phyloP scores from a whole-genome alignment of 2,329 filamentous ascomycete species.

The Verticillium klebahnii region DNA sequence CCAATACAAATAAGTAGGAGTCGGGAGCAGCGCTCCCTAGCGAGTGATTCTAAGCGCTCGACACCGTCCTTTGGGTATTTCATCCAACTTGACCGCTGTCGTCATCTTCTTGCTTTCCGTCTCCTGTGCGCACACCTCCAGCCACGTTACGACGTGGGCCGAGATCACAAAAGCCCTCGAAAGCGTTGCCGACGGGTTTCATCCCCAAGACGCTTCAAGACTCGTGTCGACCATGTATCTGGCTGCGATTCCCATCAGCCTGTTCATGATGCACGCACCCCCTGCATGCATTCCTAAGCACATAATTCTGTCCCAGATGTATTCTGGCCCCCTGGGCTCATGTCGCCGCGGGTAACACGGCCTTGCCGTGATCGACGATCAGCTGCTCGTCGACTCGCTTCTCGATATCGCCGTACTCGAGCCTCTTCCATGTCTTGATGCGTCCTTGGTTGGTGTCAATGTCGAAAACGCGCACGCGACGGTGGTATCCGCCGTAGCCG shows the following conservation, averaged over 20 bases:
- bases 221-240: not conserved
- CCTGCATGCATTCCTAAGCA: not conserved
- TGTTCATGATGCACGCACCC: not conserved
- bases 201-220: not conserved
- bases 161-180: not conserved
- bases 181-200: not conserved
- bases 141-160: not conserved
- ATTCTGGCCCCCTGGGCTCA: conserved; percentile 9
- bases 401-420: conserved; percentile 61
- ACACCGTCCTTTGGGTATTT: not conserved
- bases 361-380: conserved; percentile 58
- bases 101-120: not conserved
- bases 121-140: not conserved
- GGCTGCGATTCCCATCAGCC: not conserved
- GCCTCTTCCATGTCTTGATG: conserved; percentile 87
- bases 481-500: conserved; percentile 80
- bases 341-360: conserved; percentile 24
- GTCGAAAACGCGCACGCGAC: conserved; percentile 84
- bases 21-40: not conserved
- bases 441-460: conserved; percentile 87
- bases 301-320: not conserved
- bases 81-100: not conserved
- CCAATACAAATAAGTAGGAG: not conserved
- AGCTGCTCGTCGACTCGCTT: conserved; percentile 58
- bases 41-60: not conserved